Conservation (phyloP, 2,329 filamentous ascomycete species). For the Curvularia hawaiiensis region DNA sequence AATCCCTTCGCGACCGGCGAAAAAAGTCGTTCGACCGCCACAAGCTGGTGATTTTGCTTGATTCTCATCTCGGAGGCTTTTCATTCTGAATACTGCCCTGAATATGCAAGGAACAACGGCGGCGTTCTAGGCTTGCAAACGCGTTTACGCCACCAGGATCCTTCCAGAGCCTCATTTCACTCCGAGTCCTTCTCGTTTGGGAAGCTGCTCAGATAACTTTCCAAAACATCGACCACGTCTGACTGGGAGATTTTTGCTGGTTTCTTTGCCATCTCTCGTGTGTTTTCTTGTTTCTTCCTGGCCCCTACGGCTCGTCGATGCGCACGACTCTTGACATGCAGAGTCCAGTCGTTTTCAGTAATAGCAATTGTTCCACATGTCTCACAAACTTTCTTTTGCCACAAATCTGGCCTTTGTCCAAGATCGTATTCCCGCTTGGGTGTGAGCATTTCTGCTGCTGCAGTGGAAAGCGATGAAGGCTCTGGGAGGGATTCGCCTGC, state of each 20-base stretch:
- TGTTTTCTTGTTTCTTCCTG: constrained; percentile 36
- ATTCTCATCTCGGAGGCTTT: background rate
- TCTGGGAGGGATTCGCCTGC: constrained; percentile 56
- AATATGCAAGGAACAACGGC: constrained; percentile 1
- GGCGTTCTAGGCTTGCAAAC: background rate
- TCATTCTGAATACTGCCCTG: background rate
- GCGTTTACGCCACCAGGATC: background rate
- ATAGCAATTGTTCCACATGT: constrained; percentile 66
- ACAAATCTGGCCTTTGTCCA: constrained; percentile 51
- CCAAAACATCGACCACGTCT: constrained; percentile 31
- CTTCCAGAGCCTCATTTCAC: background rate
- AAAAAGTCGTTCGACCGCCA: background rate
- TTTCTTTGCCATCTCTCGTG: constrained; percentile 2
- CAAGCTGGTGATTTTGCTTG: background rate
- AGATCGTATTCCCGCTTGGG: constrained; percentile 59
- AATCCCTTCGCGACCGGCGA: background rate
- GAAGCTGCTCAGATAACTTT: constrained; percentile 26
- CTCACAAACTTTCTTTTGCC: constrained; percentile 67
- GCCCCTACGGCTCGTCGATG: constrained; percentile 53
- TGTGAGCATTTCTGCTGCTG: constrained; percentile 62
- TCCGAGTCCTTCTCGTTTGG: constrained; percentile 1
- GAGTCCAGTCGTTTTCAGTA: constrained; percentile 62
- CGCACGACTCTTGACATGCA: constrained; percentile 60
- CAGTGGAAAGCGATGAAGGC: constrained; percentile 60
- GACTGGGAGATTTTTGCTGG: constrained; percentile 6